Conservation (phyloP, 163 green algal genomes). For the Dunaliella salina region DNA sequence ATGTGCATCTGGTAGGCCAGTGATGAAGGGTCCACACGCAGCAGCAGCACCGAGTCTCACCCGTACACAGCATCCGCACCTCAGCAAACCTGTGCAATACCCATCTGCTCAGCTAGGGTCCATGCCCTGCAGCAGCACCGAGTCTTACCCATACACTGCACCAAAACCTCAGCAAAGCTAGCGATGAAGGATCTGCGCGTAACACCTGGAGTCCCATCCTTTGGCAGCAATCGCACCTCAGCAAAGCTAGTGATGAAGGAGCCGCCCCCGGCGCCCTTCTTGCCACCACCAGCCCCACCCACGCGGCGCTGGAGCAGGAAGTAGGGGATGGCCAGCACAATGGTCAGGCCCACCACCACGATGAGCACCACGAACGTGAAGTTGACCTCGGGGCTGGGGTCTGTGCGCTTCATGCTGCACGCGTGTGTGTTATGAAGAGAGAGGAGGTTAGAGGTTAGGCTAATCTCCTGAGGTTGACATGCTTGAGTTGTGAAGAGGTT, state of each 20-base stretch:
- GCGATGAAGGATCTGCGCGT: neutral
- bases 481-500: too few relatives aligned
- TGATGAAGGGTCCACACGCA: neutral
- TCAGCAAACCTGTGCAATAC: conserved; percentile 31
- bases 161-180: conserved; percentile 40
- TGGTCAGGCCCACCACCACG: conserved; percentile 50
- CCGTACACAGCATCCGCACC: conserved; percentile 33
- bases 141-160: neutral
- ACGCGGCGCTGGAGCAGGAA: conserved; percentile 36
- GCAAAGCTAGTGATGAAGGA: conserved; percentile 45
- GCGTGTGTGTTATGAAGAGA: neutral
- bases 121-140: neutral
- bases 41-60: neutral
- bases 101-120: neutral
- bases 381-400: conserved; percentile 53
- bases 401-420: conserved; percentile 14
- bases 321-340: conserved; percentile 57
- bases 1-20: neutral
- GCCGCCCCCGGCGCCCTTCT: conserved; percentile 17
- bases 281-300: neutral
- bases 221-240: conserved; percentile 22
- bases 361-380: conserved; percentile 58
- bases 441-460: too few relatives aligned
- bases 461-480: too few relatives aligned
- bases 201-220: neutral